A percentile compares a stretch with the other conserved stretches of the same genome.
phyloP scores from a whole-genome alignment of 2,329 filamentous ascomycete genomes.

The Tolypocladium guangdongense region DNA sequence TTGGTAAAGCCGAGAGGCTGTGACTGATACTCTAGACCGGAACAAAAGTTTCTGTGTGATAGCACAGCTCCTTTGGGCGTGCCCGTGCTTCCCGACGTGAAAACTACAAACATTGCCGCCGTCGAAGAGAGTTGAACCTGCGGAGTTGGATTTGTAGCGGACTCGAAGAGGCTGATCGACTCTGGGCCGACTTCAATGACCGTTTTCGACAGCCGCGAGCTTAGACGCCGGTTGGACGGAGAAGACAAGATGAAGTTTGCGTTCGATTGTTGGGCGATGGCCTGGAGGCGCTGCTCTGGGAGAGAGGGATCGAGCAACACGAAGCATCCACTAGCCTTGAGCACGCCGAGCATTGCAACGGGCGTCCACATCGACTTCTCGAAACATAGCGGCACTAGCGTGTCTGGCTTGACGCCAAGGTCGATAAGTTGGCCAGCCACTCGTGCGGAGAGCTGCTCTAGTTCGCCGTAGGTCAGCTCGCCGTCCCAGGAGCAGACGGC shows the following conservation, averaged over 20 bases:
- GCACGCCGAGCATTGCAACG: not conserved
- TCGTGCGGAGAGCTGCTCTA: too few species aligned
- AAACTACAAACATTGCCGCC: too few species aligned
- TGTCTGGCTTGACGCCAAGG: not conserved
- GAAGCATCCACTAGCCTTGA: too few species aligned
- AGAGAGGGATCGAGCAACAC: not conserved
- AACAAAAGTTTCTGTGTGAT: constrained; percentile 1
- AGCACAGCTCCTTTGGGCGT: constrained; percentile 8
- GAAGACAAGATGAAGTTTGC: too few species aligned
- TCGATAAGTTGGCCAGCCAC: too few species aligned
- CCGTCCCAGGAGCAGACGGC: not conserved
- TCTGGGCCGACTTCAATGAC: too few species aligned
- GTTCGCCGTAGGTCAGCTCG: not conserved
- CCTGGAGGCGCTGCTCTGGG: not conserved
- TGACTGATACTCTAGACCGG: constrained; percentile 2
- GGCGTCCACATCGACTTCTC: not conserved
- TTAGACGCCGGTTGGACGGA: too few species aligned
- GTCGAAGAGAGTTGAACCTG: too few species aligned
- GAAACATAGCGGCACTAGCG: not conserved
- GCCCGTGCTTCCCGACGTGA: constrained; percentile 9
- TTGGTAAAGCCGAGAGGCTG: constrained; percentile 1
- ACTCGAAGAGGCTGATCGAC: too few species aligned
- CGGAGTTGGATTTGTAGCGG: too few species aligned
- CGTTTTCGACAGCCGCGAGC: too few species aligned
- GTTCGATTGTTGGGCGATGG: too few species aligned